Evolutionary conservation across 352 stramenopile species (phyloP).

Genomic region (Halophytophthora polymorphica): DNA sequence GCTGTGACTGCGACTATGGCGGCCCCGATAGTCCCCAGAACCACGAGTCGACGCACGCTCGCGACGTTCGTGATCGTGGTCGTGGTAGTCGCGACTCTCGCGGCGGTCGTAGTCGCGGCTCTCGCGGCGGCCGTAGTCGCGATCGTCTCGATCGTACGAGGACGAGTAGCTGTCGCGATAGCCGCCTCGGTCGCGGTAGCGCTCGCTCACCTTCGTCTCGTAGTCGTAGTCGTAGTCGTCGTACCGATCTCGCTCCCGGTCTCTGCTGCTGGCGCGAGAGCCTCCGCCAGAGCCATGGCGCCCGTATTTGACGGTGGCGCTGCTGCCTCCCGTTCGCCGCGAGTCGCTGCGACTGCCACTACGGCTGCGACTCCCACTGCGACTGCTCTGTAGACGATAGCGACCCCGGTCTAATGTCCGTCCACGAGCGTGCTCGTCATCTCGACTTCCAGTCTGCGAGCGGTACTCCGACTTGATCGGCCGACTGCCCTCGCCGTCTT

Average conservation of each 20-base stretch:
- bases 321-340: slow-evolving; percentile 9
- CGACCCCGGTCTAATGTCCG: slow-evolving; percentile 18
- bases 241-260: slow-evolving; percentile 27
- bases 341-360: slow-evolving; percentile 15
- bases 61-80: slow-evolving; percentile 33
- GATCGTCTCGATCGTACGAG: slow-evolving; percentile 24
- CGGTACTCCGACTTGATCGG: slow-evolving; percentile 33
- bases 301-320: slow-evolving; percentile 15
- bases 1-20: slow-evolving; percentile 34
- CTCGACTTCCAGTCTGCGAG: slow-evolving; percentile 12
- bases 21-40: slow-evolving; percentile 11
- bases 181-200: slow-evolving; percentile 27
- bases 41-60: slow-evolving; percentile 23
- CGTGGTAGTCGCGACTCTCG: slow-evolving; percentile 23
- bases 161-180: slow-evolving; percentile 26
- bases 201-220: slow-evolving; percentile 16
- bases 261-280: slow-evolving; percentile 16
- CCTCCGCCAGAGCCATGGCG: slow-evolving; percentile 9
- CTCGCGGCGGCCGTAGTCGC: slow-evolving; percentile 35
- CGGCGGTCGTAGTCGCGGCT: slow-evolving; percentile 34
- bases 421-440: slow-evolving; percentile 19
- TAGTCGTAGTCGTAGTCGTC: slow-evolving; percentile 35
- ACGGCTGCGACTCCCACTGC: slow-evolving; percentile 10
- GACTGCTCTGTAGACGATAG: slow-evolving; percentile 17
- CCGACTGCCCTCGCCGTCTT: slow-evolving; percentile 18